Percentiles rank a stretch among this genome's conserved stretches.
phyloP scores from a whole-genome alignment of 768 basidiomycete genomes.

The Lactarius vividus region DNA sequence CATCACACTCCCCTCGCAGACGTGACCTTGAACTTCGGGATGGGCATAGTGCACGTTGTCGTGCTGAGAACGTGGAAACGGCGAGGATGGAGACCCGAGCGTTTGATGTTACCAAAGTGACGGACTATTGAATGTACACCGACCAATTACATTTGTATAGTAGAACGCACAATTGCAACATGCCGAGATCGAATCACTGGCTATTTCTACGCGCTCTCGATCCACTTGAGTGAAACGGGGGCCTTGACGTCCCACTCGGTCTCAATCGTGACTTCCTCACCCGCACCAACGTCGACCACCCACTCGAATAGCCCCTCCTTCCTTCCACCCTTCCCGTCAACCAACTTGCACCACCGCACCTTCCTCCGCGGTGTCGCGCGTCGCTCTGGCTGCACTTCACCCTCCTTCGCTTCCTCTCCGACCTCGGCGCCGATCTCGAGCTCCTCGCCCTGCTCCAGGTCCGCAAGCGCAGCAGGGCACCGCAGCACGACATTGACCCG shows the following conservation, averaged over 20 bases:
- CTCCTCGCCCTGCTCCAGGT: slow-evolving; percentile 42
- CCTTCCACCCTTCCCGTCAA: slow-evolving; percentile 37
- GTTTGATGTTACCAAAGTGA: no score
- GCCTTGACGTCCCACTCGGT: slow-evolving; percentile 54
- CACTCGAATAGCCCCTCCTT: slow-evolving; percentile 59
- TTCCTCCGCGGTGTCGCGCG: slow-evolving; percentile 9
- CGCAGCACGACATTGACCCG: slow-evolving; percentile 45
- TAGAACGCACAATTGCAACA: no score
- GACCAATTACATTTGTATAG: no score
- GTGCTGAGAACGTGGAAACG: no score
- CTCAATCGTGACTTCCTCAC: slow-evolving; percentile 43
- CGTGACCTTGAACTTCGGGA: no score
- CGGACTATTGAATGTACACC: no score
- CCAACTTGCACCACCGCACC: slow-evolving; percentile 38
- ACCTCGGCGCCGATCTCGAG: slow-evolving; percentile 31
- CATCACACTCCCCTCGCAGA: slow-evolving; percentile 18
- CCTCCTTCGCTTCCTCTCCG: slow-evolving; percentile 25
- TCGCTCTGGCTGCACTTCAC: no score
- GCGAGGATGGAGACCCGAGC: no score
- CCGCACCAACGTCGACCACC: slow-evolving; percentile 45
- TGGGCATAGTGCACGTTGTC: no score
- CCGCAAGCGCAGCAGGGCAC: slow-evolving; percentile 47
- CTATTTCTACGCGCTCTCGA: slow-evolving; percentile 24
- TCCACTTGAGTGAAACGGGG: slow-evolving; percentile 35
- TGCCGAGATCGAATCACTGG: no score